Evolutionary conservation across 192 early-diverging fungal species (phyloP), one percentile per base, ranked within the genome.

Genomic region (Ambispora gerdemannii): DNA sequence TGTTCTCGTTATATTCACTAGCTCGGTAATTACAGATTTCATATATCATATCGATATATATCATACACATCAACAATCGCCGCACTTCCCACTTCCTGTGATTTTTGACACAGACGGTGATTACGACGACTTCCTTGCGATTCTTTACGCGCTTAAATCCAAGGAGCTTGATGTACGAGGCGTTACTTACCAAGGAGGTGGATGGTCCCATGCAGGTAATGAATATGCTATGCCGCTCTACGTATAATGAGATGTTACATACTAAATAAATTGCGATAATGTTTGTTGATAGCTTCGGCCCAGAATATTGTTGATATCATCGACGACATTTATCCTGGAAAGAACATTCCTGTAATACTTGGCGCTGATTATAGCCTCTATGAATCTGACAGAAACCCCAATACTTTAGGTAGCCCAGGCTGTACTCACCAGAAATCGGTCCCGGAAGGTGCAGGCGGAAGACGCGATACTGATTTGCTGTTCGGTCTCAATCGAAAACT

Each of bases 251-350:
- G 43, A 10, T 6, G 43, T 47, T 10, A 47, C 43, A 47, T 47
- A 47, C 43, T 47, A 47, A 47, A 47, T 10, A 6, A 47, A 47
- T 10, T 47, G 17, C 6, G 17, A 47, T 47, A 47, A 47, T 47
- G 6, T 47, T 17, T 47, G 43, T 47, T 47, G 43, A 47, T 47
- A 47, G 43, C 43, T 47, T 47, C 43, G 17, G 43, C 43, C 6
- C 43, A 47, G 43, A 47, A 47, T 47, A 47, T 47, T 47, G 43
- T 47, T 47, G 43, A 47, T 47, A 47, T 47, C 43, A 47, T 47
- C 17, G 43, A 47, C 17, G 43, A 47, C 43, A 47, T 47, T 47
- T 47, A 47, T 17, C 43, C 43, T 17, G 43, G 43, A 47, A 47
- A 17, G 43, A 47, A 47, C 17, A 47, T 47, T 47, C 43, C 43